phyloP scores from a whole-genome alignment of 768 basidiomycete genomes.

The Suillus luteus region DNA sequence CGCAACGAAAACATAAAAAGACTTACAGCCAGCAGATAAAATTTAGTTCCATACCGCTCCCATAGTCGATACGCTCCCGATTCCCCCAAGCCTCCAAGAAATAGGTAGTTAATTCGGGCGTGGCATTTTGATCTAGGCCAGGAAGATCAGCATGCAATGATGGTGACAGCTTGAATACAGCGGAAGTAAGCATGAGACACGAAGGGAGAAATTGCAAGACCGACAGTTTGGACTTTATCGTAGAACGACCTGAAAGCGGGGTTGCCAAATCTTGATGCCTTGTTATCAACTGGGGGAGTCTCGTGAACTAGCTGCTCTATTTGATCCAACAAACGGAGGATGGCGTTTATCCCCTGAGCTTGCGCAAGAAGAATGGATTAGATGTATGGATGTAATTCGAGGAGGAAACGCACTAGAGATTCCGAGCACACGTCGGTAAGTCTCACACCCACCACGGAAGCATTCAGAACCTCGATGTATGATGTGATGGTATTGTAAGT shows the following conservation, averaged over 20 bases:
- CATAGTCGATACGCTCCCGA: conserved; percentile 91
- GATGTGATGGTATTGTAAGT: conserved; percentile 67
- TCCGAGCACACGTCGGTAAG: conserved; percentile 61
- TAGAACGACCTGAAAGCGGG: conserved; percentile 94
- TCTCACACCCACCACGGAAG: conserved; percentile 73
- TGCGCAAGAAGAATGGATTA: conserved; percentile 14
- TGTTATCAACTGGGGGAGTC: conserved; percentile 88
- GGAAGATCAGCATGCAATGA: conserved; percentile 61
- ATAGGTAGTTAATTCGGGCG: conserved; percentile 75
- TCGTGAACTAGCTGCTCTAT: conserved; percentile 66
- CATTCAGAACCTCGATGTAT: conserved; percentile 78
- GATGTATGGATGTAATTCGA: conserved; percentile 6
- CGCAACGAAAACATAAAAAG: too few relatives aligned
- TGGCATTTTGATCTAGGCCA: conserved; percentile 55
- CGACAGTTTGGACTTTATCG: conserved; percentile 74
- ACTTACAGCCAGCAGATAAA: conserved; percentile 95
- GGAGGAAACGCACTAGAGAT: conserved; percentile 54
- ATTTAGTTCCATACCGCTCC: conserved; percentile 99
- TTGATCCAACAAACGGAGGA: conserved; percentile 63
- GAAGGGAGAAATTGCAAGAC: conserved; percentile 10
- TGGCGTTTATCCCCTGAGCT: conserved; percentile 58
- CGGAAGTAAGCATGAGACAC: conserved; percentile 2
- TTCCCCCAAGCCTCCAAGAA: conserved; percentile 92
- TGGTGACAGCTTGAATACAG: conserved; percentile 46
- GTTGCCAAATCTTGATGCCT: conserved; percentile 93